Conservation (phyloP, 2,329 filamentous ascomycete genomes). For the Penicillium decumbens region DNA sequence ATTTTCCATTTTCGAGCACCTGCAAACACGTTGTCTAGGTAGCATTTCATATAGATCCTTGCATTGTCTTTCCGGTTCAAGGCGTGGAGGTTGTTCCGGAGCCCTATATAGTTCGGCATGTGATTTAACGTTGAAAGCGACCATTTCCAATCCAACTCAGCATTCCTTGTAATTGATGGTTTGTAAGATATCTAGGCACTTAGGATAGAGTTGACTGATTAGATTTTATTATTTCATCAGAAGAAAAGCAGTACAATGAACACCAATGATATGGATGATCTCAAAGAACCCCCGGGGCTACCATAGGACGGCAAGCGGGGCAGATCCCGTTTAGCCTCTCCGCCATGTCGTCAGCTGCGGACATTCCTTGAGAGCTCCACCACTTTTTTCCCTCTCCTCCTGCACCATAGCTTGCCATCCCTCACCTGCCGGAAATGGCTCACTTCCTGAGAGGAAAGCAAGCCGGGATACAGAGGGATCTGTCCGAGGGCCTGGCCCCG, state of each 20-base stretch:
- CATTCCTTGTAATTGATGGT: neutral
- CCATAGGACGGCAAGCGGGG: conserved; percentile 22
- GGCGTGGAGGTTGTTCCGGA: neutral
- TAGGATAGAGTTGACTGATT: neutral
- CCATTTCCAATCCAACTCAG: neutral
- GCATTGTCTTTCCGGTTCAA: neutral
- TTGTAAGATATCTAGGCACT: neutral
- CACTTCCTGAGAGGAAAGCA: conserved; percentile 89
- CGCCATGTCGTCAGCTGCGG: conserved; percentile 26
- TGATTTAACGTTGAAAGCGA: conserved; percentile 3
- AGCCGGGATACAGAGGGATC: conserved; percentile 83
- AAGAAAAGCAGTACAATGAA: neutral
- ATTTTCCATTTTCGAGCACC: neutral
- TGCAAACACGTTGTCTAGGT: conserved; percentile 1
- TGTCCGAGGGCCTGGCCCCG: conserved; percentile 73
- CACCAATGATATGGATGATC: neutral
- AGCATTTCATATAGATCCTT: neutral
- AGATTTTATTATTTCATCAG: too few species aligned
- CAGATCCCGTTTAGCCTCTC: conserved; percentile 25
- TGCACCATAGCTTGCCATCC: conserved; percentile 5
- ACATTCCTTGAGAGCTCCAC: conserved; percentile 15
- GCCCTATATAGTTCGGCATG: conserved; percentile 12
- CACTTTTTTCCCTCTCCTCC: conserved; percentile 10
- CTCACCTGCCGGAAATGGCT: conserved; percentile 57
- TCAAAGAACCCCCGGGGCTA: neutral